Evolutionary conservation across 176 grass and related monocot genomes (phyloP).

Genomic region (Elymus sibiricus): DNA sequence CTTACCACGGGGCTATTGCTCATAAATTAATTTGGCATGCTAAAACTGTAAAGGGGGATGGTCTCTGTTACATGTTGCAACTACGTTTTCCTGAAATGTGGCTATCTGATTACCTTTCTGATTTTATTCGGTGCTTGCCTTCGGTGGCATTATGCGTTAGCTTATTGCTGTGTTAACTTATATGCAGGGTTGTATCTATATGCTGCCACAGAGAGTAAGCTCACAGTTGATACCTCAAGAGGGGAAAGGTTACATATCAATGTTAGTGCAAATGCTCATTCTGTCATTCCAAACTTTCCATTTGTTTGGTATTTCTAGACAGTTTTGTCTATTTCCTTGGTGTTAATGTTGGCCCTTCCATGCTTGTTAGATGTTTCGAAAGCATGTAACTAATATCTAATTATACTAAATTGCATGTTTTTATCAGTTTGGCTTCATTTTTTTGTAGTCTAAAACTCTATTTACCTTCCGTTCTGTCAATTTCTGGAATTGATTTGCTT

Average conservation of each 20-base stretch:
- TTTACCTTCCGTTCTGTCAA: background rate
- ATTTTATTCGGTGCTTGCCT: background rate
- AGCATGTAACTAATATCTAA: background rate
- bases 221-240: conserved; percentile 97
- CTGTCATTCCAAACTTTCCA: background rate
- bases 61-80: conserved; percentile 16
- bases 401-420: conserved; percentile 6
- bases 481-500: background rate
- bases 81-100: background rate
- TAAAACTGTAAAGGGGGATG: background rate
- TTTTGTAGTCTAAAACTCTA: conserved; percentile 3
- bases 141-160: background rate
- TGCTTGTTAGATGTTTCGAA: conserved; percentile 10
- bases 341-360: background rate
- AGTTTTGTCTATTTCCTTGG: background rate
- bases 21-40: background rate
- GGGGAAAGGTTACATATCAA: conserved; percentile 93
- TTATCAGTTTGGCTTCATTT: conserved; percentile 17
- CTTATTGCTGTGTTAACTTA: conserved; percentile 16
- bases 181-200: conserved; percentile 88
- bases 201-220: conserved; percentile 87
- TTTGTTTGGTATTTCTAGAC: background rate
- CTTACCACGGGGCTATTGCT: background rate
- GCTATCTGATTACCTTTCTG: background rate
- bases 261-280: conserved; percentile 54